These are phyloP conservation scores for Leccinum boreale DNA, from an alignment of 768 basidiomycete species.

Conservation along the genomic window DNA sequence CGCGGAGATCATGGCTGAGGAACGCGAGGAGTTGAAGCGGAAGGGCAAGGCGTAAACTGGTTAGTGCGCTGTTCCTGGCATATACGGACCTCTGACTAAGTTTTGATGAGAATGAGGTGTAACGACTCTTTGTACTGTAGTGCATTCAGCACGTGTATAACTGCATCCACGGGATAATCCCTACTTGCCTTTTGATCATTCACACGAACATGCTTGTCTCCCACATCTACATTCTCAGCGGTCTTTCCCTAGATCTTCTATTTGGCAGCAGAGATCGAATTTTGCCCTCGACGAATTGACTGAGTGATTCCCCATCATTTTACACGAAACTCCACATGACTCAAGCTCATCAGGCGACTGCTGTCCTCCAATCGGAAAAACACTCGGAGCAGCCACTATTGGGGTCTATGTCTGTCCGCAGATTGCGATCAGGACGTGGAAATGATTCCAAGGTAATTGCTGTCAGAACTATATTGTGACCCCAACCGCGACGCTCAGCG, in stretches of 20 bases:
- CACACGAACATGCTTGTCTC: not conserved
- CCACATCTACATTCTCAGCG: no score
- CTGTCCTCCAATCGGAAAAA: no score
- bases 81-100: not conserved
- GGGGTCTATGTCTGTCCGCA: not conserved
- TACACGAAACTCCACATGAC: no score
- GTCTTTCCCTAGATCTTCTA: not conserved
- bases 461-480: not conserved
- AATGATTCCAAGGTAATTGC: not conserved
- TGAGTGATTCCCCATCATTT: no score
- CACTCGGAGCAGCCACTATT: no score
- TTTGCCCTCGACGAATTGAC: not conserved
- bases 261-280: not conserved
- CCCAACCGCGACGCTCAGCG: not conserved
- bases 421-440: not conserved
- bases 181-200: not conserved
- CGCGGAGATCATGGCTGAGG: conserved; percentile 50
- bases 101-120: not conserved
- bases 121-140: not conserved
- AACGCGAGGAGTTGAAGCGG: conserved; percentile 43
- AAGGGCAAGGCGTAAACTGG: conserved; percentile 37
- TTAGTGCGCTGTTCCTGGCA: not conserved
- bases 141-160: not conserved
- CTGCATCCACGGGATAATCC: not conserved
- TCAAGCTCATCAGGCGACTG: no score